Percentiles rank a stretch among this genome's conserved stretches.
Conservation (phyloP, 129 eudicot species). For the Helianthus annuus region DNA sequence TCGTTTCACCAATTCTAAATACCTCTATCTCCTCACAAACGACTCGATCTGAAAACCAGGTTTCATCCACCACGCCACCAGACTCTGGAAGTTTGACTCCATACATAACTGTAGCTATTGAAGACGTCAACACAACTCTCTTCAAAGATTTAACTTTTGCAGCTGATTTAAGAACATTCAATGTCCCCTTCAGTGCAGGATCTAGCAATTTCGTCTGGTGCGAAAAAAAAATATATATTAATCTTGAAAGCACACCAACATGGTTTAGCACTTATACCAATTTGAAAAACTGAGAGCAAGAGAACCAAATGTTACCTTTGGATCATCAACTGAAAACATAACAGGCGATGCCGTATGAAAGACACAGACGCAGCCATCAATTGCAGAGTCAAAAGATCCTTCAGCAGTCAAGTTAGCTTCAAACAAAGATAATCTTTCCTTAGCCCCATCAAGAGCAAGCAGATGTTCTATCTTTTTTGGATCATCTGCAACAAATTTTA, state of each 20-base stretch:
- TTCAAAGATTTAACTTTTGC: constrained; percentile 13
- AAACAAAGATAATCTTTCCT: constrained; percentile 16
- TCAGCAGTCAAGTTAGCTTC: constrained; percentile 17
- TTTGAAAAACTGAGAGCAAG: neutral
- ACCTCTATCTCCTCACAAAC: constrained; percentile 47
- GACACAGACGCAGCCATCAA: constrained; percentile 45
- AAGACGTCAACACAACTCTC: constrained; percentile 18
- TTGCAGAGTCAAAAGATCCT: constrained; percentile 49
- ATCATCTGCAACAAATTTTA: constrained; percentile 20
- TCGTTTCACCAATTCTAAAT: neutral
- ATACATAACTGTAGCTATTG: neutral
- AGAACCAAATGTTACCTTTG: constrained; percentile 31
- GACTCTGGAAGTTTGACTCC: constrained; percentile 19
- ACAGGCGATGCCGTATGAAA: constrained; percentile 60
- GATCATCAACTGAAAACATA: constrained; percentile 20
- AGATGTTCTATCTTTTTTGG: constrained; percentile 17
- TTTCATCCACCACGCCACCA: constrained; percentile 49
- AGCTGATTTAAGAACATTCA: constrained; percentile 16
- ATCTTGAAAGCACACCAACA: too few species aligned
- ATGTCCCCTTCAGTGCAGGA: constrained; percentile 47
- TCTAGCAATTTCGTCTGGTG: neutral
- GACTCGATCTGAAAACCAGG: constrained; percentile 47
- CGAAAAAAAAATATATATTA: too few species aligned
- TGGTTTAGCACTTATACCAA: too few species aligned
- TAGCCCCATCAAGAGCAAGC: constrained; percentile 24